phyloP scores from a whole-genome alignment of 2,329 filamentous ascomycete species.

The Calonectria pauciramosa region DNA sequence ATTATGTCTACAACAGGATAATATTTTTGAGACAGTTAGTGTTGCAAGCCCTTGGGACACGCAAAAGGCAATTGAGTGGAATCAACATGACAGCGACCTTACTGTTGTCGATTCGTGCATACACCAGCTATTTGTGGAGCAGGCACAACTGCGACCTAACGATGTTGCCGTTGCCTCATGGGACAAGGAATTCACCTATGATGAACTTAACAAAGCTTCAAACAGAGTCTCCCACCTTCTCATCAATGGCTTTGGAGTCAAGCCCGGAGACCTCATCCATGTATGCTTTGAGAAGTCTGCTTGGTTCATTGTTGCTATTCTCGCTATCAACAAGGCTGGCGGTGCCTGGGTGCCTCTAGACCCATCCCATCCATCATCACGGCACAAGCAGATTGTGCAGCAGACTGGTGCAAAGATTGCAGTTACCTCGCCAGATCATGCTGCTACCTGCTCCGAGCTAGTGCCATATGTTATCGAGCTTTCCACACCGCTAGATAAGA shows the following conservation, averaged over 20 bases:
- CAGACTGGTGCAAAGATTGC: constrained; percentile 6
- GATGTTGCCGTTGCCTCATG: constrained; percentile 41
- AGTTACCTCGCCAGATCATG: background rate
- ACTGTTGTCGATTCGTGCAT: constrained; percentile 18
- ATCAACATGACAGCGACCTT: background rate
- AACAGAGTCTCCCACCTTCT: constrained; percentile 23
- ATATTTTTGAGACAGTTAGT: background rate
- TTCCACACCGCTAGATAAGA: background rate
- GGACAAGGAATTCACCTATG: constrained; percentile 44
- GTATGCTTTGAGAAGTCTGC: constrained; percentile 25
- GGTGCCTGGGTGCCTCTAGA: constrained; percentile 17
- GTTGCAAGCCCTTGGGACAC: constrained; percentile 5
- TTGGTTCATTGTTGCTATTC: constrained; percentile 10
- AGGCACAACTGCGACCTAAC: constrained; percentile 14
- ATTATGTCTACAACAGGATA: background rate
- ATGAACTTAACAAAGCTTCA: constrained; percentile 24
- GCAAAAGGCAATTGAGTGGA: constrained; percentile 7
- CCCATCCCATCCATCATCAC: constrained; percentile 4
- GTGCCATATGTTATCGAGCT: constrained; percentile 5
- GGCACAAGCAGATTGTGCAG: constrained; percentile 1
- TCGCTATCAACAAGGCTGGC: constrained; percentile 16
- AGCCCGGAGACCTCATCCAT: constrained; percentile 18
- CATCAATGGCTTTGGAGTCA: constrained; percentile 15
- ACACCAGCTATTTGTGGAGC: constrained; percentile 36
- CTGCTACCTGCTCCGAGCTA: background rate